Evolutionary conservation across 768 basidiomycete genomes (phyloP), one percentile per base, ranked within the genome.

Genomic region (Lactarius sanguifluus): DNA sequence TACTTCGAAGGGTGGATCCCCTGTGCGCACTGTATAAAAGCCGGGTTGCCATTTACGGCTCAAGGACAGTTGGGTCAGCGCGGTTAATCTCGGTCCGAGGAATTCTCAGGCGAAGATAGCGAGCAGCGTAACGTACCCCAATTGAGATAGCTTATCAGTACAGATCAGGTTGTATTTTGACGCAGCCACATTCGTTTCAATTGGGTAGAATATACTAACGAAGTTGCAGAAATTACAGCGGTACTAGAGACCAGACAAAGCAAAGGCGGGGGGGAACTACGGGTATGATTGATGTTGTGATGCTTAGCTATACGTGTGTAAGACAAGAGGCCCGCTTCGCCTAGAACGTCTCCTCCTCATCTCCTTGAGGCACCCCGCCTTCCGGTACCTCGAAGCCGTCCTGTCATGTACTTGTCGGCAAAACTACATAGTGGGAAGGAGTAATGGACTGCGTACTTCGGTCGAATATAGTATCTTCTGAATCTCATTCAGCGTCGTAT

Each of bases 321-420:
- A 23, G 58, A 67, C 56, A 55, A 38, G 23, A 40, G 50, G n/a
- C 56, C 62, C 58, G 41, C 58, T 52, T 64, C 58, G 41, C 58
- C 41, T 64, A 89, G 75, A 89, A 89, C 52, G 90, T 92, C 79
- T 93, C 91, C 77, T 94, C 92, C 76, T 94, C 92, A 61, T 92
- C 91, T 28, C 81, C 82, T n/a, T 23, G n/a, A 23, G 60, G 25
- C 0, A 77, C 81, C 38, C 72, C 76, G 55, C 67, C 81, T 9
- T 93, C 92, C 3, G 94, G 94, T 15, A 95, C 92, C 74, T 96
- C 95, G 72, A 96, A 96, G 61, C 94, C 95, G 15, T 96, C 94
- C 94, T 96, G 77, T 7, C 12, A 41, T 32, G 45, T 20, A 20
- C 32, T 23, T 23, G 66, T 72, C 16, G 67, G 71, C 45, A 59